phyloP scores from a whole-genome alignment of 192 early-diverging fungal species.

The Rhizophagus clarus region DNA sequence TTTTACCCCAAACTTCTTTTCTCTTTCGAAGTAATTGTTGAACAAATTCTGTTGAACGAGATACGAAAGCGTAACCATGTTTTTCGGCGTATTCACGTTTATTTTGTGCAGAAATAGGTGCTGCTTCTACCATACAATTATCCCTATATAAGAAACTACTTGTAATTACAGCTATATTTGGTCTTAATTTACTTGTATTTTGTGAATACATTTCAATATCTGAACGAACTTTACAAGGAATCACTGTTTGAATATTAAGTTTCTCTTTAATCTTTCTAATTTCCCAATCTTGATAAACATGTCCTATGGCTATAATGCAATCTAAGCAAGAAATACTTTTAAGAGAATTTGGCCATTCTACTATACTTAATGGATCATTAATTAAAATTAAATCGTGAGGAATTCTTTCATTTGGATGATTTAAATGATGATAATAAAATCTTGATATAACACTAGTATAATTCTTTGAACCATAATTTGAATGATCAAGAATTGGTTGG shows the following conservation, averaged over 20 bases:
- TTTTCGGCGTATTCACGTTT: conserved; percentile 55
- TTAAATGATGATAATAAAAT: neutral
- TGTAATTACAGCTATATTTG: conserved; percentile 51
- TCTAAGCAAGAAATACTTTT: neutral
- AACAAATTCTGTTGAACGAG: conserved; percentile 54
- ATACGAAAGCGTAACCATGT: conserved; percentile 58
- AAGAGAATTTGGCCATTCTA: neutral
- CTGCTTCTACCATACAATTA: conserved; percentile 57
- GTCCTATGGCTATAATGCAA: neutral
- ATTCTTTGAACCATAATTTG: neutral
- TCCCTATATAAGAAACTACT: conserved; percentile 58
- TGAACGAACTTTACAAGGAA: conserved; percentile 36
- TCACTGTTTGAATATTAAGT: conserved; percentile 30
- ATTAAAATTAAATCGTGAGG: neutral
- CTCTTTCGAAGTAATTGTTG: conserved; percentile 50
- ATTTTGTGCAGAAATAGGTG: conserved; percentile 48
- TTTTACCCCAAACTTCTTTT: conserved; percentile 61
- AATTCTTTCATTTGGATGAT: neutral
- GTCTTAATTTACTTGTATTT: conserved; percentile 7
- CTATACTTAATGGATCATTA: neutral
- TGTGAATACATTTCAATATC: conserved; percentile 31
- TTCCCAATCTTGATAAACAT: neutral
- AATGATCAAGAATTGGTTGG: neutral
- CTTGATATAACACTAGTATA: neutral
- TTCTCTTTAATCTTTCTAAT: neutral